Base-by-base conservation (phyloP, 257 asterid species). In the Petunia axillaris region DNA sequence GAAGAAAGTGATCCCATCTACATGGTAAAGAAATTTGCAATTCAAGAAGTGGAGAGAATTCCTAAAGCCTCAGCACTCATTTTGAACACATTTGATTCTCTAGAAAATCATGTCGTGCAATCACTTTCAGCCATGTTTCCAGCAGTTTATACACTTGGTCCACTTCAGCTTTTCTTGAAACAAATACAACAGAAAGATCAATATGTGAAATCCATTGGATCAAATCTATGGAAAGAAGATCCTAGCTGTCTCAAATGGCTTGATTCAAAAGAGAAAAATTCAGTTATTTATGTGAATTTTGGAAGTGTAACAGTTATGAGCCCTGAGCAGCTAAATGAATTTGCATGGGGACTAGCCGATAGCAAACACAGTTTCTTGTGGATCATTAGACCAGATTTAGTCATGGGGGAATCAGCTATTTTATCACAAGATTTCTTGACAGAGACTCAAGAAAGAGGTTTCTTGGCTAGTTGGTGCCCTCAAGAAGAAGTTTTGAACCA, bases 151-250 rank as follows among this genome's bases (percentile, higher is more conserved):
- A 3, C 84, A n/a, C 39, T 87, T 40, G 90, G 88, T 4, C 88
- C 88, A 1, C 60, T 87, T 38, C 83, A 81, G 4, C 39, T 78
- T 14, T 83, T 84, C 71, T 64, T 54, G 36, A 37, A 80, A 37
- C 79, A 82, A 40, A 60, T 82, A 5, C 64, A 53, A 2, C 77
- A 80, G 2, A 70, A 82, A 13, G 76, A 50, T 1, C 53, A 25
- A 25, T 25, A 25, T 25, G 25, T 82, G 44, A 73, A 44, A 8
- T 25, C 54, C 1, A 40, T 84, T 0, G 86, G 85, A 6, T 82
- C 84, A 44, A 87, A 82, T 65, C 82, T 87, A 3, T 84, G 89
- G 89, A 84, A 82, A 82, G 89, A 87, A 71, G 86, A 84, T 40
- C 25, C 82, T 2, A 68, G 82, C 1, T 87, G 88, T 62, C 64